Conservation (phyloP, 495 filamentous ascomycete species). For the Penicillium arizonense region DNA sequence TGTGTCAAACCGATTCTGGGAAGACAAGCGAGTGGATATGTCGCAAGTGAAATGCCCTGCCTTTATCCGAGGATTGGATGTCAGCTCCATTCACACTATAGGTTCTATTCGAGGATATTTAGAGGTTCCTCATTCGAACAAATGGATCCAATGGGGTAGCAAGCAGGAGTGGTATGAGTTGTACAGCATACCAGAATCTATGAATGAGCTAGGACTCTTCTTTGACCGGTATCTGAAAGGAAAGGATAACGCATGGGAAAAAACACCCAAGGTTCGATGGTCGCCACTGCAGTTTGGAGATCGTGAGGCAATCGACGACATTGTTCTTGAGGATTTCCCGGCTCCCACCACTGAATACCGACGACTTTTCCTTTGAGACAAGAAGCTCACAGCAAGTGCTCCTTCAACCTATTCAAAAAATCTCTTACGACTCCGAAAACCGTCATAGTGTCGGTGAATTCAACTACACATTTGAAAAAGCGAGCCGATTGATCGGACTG, state of each 20-base stretch:
- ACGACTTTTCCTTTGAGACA: conserved; percentile 17
- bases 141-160: conserved; percentile 31
- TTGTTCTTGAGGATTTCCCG: conserved; percentile 31
- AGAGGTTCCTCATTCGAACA: conserved; percentile 16
- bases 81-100: conserved; percentile 33
- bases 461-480: conserved; percentile 28
- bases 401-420: background rate
- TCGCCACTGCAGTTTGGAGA: conserved; percentile 26
- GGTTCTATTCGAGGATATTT: conserved; percentile 36
- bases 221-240: conserved; percentile 41
- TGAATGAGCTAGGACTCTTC: conserved; percentile 30
- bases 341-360: conserved; percentile 29
- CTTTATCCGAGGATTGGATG: conserved; percentile 25
- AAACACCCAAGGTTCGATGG: conserved; percentile 36
- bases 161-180: conserved; percentile 45
- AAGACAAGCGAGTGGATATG: conserved; percentile 27
- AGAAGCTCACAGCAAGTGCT: background rate
- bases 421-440: conserved; percentile 27
- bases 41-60: conserved; percentile 19
- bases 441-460: conserved; percentile 24
- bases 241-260: conserved; percentile 40
- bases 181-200: conserved; percentile 19
- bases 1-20: conserved; percentile 23
- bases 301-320: conserved; percentile 18
- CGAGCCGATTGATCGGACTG: conserved; percentile 29